phyloP scores from a whole-genome alignment of 2,329 filamentous ascomycete species.

The Geosmithia putterillii region DNA sequence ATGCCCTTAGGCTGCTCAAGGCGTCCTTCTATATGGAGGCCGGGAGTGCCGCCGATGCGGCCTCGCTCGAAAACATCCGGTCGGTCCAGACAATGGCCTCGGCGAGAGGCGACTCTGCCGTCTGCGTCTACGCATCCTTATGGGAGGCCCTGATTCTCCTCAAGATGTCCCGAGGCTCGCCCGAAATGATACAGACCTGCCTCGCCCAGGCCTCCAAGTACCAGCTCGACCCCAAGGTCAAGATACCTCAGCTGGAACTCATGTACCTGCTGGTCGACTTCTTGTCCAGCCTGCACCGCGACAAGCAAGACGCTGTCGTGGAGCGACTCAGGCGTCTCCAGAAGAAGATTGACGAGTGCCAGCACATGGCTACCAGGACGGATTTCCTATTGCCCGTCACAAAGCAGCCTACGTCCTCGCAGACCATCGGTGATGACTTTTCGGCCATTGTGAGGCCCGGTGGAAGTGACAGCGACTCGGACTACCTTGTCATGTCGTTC shows the following conservation, averaged over 20 bases:
- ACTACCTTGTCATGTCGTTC: constrained; percentile 48
- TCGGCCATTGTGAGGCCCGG: constrained; percentile 38
- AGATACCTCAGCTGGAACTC: constrained; percentile 54
- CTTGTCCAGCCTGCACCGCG: constrained; percentile 54
- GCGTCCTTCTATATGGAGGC: constrained; percentile 55
- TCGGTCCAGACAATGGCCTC: constrained; percentile 48
- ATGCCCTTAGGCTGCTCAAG: constrained; percentile 64
- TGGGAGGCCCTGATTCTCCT: constrained; percentile 61
- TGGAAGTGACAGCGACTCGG: constrained; percentile 26
- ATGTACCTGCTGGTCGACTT: constrained; percentile 58
- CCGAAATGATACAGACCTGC: constrained; percentile 57
- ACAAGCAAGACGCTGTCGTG: constrained; percentile 40
- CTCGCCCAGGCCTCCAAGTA: constrained; percentile 63
- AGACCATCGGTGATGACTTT: constrained; percentile 46
- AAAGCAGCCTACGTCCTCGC: constrained; percentile 31
- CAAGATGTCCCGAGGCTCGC: constrained; percentile 49
- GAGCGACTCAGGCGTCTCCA: constrained; percentile 54
- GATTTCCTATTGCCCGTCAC: constrained; percentile 44
- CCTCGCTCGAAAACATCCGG: constrained; percentile 57
- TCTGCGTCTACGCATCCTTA: constrained; percentile 52
- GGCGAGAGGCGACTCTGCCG: constrained; percentile 46
- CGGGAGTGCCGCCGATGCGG: constrained; percentile 45
- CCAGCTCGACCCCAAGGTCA: constrained; percentile 52
- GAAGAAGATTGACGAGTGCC: constrained; percentile 44
- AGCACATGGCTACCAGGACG: constrained; percentile 26